Evolutionary conservation across 2,329 filamentous ascomycete genomes (phyloP), one percentile per base, ranked within the genome.

Genomic region (Emmonsiellopsis sp.): DNA sequence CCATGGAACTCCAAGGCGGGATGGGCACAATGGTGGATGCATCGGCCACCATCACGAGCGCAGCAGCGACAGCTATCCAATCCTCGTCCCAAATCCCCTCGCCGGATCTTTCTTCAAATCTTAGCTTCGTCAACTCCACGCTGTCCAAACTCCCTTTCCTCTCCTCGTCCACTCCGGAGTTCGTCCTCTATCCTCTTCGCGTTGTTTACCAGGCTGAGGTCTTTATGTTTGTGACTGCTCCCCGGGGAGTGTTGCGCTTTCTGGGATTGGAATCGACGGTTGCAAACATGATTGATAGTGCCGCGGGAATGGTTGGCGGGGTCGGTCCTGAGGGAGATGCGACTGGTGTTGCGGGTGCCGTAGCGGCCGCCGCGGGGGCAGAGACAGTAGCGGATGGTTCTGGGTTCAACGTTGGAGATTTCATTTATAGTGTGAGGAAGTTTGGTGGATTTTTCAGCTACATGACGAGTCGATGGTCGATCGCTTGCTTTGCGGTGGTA

Each of bases 371-470:
- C 2, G 67, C 66, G 31, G 68, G 63, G 16, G 65, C 60, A 38
- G 62, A 63, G 7, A 65, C 60, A 41, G 67, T 43, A 37, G 67
- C 61, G n/a, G 61, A 58, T 35, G 63, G 65, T 11, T 65, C 73
- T 51, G 61, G 65, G n/a, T 62, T 67, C 45, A 67, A 68, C 45
- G 55, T 74, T 40, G 56, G 65, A n/a, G 72, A 76, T 55, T 67
- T 76, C 53, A 71, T 80, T 50, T 73, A 78, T 54, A 72, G 74
- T 4, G 63, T 80, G 59, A 82, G 85, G 65, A 89, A 87, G 43
- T 77, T 96, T 43, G 87, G 89, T 44, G 90, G 88, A 57, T 83
- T 97, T 55, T 91, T 97, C 70, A 87, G 84, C 62, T 98, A 97
- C 70, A 78, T 90, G 43, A 94, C 88, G 1, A 94, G 89, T 70